phyloP scores from a whole-genome alignment of 306 rosid genomes.

The Cucumis hystrix region DNA sequence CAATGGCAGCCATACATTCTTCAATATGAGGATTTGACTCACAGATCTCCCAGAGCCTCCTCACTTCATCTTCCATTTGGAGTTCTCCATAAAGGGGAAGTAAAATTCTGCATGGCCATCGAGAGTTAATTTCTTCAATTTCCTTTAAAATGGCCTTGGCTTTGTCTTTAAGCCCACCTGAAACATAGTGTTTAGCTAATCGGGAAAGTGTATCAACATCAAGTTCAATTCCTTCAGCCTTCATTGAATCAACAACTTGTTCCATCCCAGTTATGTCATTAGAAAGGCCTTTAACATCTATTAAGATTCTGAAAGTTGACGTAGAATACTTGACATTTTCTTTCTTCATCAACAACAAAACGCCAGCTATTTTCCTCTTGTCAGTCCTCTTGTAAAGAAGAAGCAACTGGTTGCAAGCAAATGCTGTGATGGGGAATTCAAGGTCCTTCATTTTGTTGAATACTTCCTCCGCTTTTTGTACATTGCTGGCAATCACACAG shows the following conservation, averaged over 20 bases:
- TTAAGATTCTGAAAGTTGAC: constrained; percentile 45
- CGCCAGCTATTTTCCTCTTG: constrained; percentile 67
- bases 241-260: constrained; percentile 60
- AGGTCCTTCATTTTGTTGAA: constrained; percentile 72
- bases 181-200: constrained; percentile 45
- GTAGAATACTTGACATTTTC: constrained; percentile 55
- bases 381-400: constrained; percentile 57
- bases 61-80: constrained; percentile 59
- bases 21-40: constrained; percentile 27
- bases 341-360: constrained; percentile 66
- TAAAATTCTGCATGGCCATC: constrained; percentile 24
- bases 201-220: constrained; percentile 16
- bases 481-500: constrained; percentile 26
- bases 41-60: constrained; percentile 63
- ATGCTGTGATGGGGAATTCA: constrained; percentile 41
- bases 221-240: constrained; percentile 50
- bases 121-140: constrained; percentile 46
- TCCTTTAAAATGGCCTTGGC: constrained; percentile 50
- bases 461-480: constrained; percentile 49
- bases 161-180: constrained; percentile 52
- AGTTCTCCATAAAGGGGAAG: constrained; percentile 58
- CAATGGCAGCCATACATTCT: constrained; percentile 54
- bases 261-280: constrained; percentile 74
- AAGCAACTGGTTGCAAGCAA: constrained; percentile 70
- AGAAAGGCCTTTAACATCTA: constrained; percentile 47